Conservation (phyloP, 495 filamentous ascomycete genomes). For the Ramalina peruviana region DNA sequence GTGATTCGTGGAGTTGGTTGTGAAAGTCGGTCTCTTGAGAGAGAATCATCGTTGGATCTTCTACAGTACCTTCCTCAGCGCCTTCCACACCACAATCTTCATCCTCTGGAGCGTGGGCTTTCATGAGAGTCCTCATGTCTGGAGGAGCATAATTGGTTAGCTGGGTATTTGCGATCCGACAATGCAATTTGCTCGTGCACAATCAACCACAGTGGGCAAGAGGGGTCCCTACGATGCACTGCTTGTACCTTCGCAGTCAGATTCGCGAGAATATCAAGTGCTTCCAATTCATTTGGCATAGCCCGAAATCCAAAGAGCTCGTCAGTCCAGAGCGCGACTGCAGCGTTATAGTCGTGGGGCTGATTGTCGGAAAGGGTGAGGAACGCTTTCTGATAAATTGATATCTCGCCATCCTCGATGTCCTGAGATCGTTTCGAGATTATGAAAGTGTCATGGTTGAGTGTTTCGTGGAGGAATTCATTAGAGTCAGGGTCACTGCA, state of each 20-base stretch:
- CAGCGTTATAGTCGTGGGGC: constrained; percentile 15
- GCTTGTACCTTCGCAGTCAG: neutral
- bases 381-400: constrained; percentile 28
- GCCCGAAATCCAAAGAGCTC: constrained; percentile 26
- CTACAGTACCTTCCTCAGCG: neutral
- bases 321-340: constrained; percentile 26
- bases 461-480: neutral
- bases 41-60: neutral
- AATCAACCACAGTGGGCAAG: neutral
- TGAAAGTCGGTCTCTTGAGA: too few species aligned
- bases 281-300: constrained; percentile 4
- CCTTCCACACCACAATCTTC: neutral
- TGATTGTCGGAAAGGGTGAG: constrained; percentile 21
- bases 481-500: neutral
- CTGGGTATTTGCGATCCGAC: neutral
- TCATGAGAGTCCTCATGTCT: neutral
- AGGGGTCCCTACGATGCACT: neutral
- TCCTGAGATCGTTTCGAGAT: constrained; percentile 23
- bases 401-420: constrained; percentile 29
- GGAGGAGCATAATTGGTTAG: neutral
- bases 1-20: neutral
- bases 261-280: constrained; percentile 8
- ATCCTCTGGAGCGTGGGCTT: neutral
- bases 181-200: neutral
- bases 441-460: constrained; percentile 11